phyloP scores from a whole-genome alignment of 306 rosid genomes.

The Pyrus bretschneideri region DNA sequence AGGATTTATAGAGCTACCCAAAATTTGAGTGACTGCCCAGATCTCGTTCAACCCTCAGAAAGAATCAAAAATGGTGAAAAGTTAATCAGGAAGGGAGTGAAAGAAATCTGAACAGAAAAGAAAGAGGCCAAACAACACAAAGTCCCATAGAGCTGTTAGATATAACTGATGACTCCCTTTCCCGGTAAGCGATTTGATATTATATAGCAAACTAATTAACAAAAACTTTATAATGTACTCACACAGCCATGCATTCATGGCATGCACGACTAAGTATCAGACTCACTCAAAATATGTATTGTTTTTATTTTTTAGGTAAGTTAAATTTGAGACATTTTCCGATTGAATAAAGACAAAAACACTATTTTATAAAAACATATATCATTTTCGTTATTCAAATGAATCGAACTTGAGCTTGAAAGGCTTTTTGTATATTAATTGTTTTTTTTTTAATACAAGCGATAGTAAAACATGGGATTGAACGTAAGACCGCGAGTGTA shows the following conservation, averaged over 20 bases:
- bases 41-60: constrained; percentile 4
- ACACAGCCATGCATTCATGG: not conserved
- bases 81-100: not conserved
- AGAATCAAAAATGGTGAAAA: not conserved
- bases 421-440: no score
- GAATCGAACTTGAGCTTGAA: no score
- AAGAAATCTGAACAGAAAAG: not conserved
- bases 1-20: constrained; percentile 12
- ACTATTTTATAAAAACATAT: no score
- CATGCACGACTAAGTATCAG: not conserved
- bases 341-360: not conserved
- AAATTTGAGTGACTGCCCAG: constrained; percentile 22
- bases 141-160: not conserved
- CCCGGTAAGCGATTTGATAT: constrained; percentile 15
- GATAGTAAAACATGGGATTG: no score
- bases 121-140: not conserved
- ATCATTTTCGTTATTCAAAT: no score
- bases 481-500: not conserved
- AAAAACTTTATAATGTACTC: not conserved
- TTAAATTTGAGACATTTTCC: not conserved
- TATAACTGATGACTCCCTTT: constrained; percentile 15
- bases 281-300: no score
- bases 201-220: no score
- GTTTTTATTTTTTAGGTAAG: accelerated
- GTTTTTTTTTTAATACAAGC: not conserved